Evolutionary conservation across 768 basidiomycete genomes (phyloP).

Genomic region (Daedalea quercina): DNA sequence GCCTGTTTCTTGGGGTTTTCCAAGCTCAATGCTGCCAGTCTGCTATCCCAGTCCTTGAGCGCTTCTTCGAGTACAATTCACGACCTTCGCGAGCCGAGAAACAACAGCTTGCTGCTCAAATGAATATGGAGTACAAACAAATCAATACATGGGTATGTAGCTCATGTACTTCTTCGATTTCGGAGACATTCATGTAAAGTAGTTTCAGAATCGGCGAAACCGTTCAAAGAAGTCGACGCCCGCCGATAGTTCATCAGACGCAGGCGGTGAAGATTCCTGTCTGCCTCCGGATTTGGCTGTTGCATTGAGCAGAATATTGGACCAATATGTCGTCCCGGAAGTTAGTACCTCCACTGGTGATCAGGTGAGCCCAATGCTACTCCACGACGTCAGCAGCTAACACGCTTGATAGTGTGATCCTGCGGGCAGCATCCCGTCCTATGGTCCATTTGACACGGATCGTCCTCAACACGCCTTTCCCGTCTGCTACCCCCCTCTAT

Average conservation of each 20-base stretch:
- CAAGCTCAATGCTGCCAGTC: no score
- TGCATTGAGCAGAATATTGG: background rate
- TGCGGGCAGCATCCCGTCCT: no score
- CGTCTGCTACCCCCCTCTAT: constrained; percentile 10
- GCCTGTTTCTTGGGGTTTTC: background rate
- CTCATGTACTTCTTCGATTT: no score
- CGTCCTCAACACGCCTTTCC: constrained; percentile 13
- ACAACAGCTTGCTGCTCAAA: constrained; percentile 7
- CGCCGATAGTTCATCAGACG: no score
- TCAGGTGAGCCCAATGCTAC: background rate
- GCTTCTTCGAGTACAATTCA: constrained; percentile 13
- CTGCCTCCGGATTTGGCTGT: background rate
- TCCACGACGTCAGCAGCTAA: background rate
- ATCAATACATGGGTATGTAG: constrained; percentile 20
- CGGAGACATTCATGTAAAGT: background rate
- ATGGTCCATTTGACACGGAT: background rate
- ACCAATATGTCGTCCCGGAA: background rate
- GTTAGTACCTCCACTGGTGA: background rate
- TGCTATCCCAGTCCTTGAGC: constrained; percentile 14
- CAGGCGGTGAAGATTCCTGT: background rate
- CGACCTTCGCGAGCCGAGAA: constrained; percentile 20
- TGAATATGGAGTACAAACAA: constrained; percentile 18
- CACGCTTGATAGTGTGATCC: no score
- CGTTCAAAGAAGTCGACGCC: constrained; percentile 9
- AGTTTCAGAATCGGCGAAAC: constrained; percentile 23